These are phyloP conservation scores for Aspergillus pseudoviridinutans DNA, from an alignment of 2,329 filamentous ascomycete genomes.

Conservation along the genomic window DNA sequence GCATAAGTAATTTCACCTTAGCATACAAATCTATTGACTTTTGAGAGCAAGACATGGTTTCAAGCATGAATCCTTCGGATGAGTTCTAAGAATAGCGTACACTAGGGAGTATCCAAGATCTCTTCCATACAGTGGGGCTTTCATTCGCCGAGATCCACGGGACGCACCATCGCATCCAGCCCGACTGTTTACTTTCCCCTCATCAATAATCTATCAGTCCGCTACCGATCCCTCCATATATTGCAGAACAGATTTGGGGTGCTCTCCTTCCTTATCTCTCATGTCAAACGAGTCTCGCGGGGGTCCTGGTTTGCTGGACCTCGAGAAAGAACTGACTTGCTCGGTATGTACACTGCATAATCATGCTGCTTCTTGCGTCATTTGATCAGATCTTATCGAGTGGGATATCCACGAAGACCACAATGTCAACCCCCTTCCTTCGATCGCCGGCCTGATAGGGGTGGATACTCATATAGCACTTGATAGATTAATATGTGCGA, in stretches of 20 bases:
- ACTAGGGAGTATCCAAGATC: background rate
- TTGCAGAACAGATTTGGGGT: background rate
- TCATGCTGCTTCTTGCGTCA: background rate
- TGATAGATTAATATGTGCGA: background rate
- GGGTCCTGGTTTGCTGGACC: conserved; percentile 52
- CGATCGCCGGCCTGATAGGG: background rate
- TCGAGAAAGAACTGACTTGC: conserved; percentile 92
- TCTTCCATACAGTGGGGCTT: background rate
- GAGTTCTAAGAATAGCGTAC: background rate
- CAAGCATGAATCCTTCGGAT: no score
- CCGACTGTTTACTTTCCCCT: background rate
- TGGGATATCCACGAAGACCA: background rate
- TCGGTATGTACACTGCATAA: conserved; percentile 62
- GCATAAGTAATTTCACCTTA: background rate
- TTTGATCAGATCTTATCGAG: background rate
- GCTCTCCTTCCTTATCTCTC: background rate
- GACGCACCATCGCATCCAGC: background rate
- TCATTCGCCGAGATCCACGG: background rate
- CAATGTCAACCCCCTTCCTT: background rate
- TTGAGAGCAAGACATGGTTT: no score
- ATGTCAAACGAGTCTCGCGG: conserved; percentile 16
- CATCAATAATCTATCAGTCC: background rate
- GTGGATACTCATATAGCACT: background rate
- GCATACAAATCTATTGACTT: background rate
- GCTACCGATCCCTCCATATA: background rate